Evolutionary conservation across 2,329 filamentous ascomycete species (phyloP).

Genomic region (Lecanoromycetidae sp.): DNA sequence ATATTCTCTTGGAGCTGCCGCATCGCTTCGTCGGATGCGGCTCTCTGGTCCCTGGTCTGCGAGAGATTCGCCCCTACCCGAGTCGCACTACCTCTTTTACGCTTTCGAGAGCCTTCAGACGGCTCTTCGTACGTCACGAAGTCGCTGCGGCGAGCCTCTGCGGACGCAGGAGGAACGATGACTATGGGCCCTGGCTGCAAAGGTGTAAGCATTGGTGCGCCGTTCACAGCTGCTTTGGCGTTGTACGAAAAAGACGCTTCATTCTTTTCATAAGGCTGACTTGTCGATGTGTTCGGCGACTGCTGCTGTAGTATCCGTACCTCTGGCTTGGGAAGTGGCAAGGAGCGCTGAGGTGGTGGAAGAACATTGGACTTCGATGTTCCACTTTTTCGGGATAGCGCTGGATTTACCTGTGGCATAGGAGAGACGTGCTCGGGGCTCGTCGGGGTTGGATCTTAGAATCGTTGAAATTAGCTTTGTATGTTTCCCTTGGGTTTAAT

Average conservation of each 20-base stretch:
- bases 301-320: slow-evolving; percentile 3
- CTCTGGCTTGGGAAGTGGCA: not conserved
- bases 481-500: not conserved
- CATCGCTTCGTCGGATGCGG: slow-evolving; percentile 54
- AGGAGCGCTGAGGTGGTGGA: not conserved
- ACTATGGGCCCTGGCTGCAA: slow-evolving; percentile 27
- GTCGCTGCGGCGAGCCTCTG: slow-evolving; percentile 29
- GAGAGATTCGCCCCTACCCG: not conserved
- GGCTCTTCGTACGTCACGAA: slow-evolving; percentile 27
- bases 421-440: slow-evolving; percentile 8
- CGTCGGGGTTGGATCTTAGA: slow-evolving; percentile 13
- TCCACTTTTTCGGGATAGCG: not conserved
- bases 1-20: slow-evolving; percentile 58
- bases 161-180: slow-evolving; percentile 36
- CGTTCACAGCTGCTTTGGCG: not conserved
- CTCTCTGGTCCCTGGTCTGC: slow-evolving; percentile 47
- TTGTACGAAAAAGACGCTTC: slow-evolving; percentile 1
- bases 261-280: not conserved
- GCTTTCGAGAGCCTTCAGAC: slow-evolving; percentile 36
- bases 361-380: not conserved
- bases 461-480: no score
- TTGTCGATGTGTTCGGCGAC: not conserved
- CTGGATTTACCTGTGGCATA: not conserved
- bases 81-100: slow-evolving; percentile 35
- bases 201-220: not conserved